Percentiles rank a stretch among this genome's conserved stretches.
phyloP scores from a whole-genome alignment of 768 basidiomycete species.

The Leccinum sublutescens region DNA sequence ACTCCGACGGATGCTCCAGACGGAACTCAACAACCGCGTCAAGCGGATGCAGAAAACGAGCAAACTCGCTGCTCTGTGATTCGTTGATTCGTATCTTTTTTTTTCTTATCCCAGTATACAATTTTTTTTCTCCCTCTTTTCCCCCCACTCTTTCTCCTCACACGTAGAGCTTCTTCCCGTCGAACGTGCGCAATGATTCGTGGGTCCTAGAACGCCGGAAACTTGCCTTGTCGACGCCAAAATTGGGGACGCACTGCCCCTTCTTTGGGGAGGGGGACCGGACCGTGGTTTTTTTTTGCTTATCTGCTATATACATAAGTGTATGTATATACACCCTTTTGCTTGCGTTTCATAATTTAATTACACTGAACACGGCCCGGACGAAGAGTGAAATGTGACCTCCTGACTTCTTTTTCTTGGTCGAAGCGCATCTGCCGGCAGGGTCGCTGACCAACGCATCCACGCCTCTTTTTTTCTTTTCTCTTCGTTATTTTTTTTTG shows the following conservation, averaged over 20 bases:
- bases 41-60: constrained; percentile 69
- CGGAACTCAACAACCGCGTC: constrained; percentile 60
- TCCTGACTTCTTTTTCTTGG: constrained; percentile 1
- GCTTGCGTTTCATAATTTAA: constrained; percentile 10
- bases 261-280: background rate
- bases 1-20: constrained; percentile 51
- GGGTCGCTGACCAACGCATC: constrained; percentile 3
- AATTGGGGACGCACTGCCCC: background rate
- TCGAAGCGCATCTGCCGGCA: constrained; percentile 10
- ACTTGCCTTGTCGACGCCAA: background rate
- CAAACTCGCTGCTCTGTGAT: constrained; percentile 33
- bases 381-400: constrained; percentile 6
- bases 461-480: background rate
- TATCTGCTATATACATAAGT: background rate
- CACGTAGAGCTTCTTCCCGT: background rate
- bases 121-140: background rate
- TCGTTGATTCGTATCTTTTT: background rate
- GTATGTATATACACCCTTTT: background rate
- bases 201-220: background rate
- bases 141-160: background rate
- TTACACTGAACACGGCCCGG: background rate
- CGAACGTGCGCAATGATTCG: background rate
- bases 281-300: background rate
- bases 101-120: background rate
- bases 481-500: background rate